These are phyloP conservation scores for Talaromyces proteolyticus DNA, from an alignment of 495 filamentous ascomycete species.

Conservation along the genomic window DNA sequence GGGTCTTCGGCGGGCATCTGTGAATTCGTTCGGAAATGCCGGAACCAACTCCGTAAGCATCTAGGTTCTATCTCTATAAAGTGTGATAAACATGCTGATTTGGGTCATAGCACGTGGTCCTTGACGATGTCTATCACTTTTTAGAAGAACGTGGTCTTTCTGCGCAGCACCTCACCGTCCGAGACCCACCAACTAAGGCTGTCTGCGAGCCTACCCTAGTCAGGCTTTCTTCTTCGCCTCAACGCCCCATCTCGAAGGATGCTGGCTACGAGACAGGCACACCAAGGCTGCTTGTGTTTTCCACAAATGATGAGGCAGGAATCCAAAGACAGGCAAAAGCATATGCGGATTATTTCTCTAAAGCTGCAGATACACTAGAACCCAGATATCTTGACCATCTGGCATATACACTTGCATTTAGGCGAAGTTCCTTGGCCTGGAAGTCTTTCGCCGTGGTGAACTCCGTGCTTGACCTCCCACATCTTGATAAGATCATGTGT, in stretches of 20 bases:
- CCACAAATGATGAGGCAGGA: no score
- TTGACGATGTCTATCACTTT: conserved; percentile 4
- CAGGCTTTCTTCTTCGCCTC: not conserved
- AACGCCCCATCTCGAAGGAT: not conserved
- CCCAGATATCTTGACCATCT: no score
- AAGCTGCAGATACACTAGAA: no score
- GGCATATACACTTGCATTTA: conserved; percentile 22
- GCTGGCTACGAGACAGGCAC: not conserved
- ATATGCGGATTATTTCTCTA: not conserved
- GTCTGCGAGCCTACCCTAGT: not conserved
- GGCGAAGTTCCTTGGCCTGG: conserved; percentile 17
- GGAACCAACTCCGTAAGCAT: conserved; percentile 17
- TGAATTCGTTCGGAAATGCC: conserved; percentile 19
- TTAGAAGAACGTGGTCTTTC: conserved; percentile 1
- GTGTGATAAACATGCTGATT: no score
- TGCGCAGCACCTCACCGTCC: not conserved
- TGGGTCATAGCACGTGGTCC: not conserved
- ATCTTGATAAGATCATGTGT: conserved; percentile 3
- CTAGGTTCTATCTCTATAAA: no score
- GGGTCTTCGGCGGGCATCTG: conserved; percentile 13
- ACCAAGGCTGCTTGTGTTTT: not conserved
- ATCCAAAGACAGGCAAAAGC: not conserved
- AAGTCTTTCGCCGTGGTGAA: conserved; percentile 17
- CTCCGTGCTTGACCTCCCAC: conserved; percentile 16
- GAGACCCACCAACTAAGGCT: not conserved